Percentiles rank a stretch among this genome's conserved stretches.
Conservation (phyloP, 129 eudicot species). For the Erigeron canadensis region DNA sequence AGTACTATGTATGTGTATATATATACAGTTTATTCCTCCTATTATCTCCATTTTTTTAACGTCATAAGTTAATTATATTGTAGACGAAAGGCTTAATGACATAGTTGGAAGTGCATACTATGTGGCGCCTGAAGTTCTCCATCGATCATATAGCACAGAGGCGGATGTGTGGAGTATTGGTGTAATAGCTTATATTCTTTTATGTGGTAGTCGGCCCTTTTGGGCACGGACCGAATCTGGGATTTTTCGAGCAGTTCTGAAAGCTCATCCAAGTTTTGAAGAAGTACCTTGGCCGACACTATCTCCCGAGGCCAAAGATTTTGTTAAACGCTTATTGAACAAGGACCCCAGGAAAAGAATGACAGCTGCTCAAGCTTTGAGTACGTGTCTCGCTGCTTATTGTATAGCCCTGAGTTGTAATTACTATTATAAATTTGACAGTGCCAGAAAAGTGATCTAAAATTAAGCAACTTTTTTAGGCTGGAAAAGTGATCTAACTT, state of each 20-base stretch:
- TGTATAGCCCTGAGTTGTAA: neutral
- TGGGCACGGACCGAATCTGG: constrained; percentile 43
- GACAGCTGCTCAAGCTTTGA: constrained; percentile 87
- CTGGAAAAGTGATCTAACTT: neutral
- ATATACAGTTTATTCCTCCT: constrained; percentile 6
- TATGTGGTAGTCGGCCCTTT: constrained; percentile 41
- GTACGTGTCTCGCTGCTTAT: constrained; percentile 38
- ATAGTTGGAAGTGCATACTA: constrained; percentile 44
- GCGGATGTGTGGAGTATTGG: constrained; percentile 40
- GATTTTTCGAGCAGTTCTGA: constrained; percentile 39
- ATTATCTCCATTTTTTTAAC: constrained; percentile 7
- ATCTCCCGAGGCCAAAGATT: constrained; percentile 80
- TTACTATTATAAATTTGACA: neutral
- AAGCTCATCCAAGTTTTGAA: constrained; percentile 39
- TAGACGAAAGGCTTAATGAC: constrained; percentile 95
- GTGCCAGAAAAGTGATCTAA: neutral
- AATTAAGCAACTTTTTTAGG: neutral
- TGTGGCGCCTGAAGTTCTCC: constrained; percentile 40
- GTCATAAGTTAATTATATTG: constrained; percentile 22
- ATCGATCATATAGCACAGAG: constrained; percentile 34
- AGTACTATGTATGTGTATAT: constrained; percentile 9
- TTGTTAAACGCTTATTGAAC: constrained; percentile 72
- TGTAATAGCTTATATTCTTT: constrained; percentile 69
- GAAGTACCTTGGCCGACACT: constrained; percentile 62
- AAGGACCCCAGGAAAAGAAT: constrained; percentile 92